phyloP scores from a whole-genome alignment of 768 basidiomycete species.

The Clitopilus passeckerianus region DNA sequence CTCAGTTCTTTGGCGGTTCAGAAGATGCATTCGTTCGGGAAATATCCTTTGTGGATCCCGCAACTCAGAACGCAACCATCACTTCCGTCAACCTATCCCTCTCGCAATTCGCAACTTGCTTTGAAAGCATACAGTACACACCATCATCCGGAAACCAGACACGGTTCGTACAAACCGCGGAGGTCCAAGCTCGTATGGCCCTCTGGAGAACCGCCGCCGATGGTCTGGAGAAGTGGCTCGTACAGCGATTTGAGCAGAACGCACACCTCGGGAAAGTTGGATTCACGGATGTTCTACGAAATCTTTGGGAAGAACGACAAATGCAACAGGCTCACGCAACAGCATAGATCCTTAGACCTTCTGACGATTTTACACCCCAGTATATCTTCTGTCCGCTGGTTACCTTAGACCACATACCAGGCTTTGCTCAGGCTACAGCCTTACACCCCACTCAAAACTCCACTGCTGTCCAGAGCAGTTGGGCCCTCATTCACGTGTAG shows the following conservation, averaged over 20 bases:
- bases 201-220: constrained; percentile 81
- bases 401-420: constrained; percentile 12
- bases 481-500: neutral
- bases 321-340: constrained; percentile 14
- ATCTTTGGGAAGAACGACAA: constrained; percentile 73
- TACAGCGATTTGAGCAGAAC: constrained; percentile 88
- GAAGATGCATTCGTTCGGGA: constrained; percentile 95
- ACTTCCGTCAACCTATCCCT: constrained; percentile 92
- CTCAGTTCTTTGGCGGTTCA: constrained; percentile 86
- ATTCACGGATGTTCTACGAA: constrained; percentile 83
- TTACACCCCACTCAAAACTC: neutral
- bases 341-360: constrained; percentile 1
- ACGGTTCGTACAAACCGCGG: constrained; percentile 83
- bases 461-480: neutral
- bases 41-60: constrained; percentile 89
- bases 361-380: constrained; percentile 4
- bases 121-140: constrained; percentile 84
- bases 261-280: constrained; percentile 85
- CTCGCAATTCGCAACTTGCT: constrained; percentile 91
- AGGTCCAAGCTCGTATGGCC: constrained; percentile 79
- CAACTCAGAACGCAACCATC: constrained; percentile 73
- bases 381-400: constrained; percentile 1
- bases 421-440: constrained; percentile 9
- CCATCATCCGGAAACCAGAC: constrained; percentile 66
- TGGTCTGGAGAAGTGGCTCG: constrained; percentile 79